phyloP scores from a whole-genome alignment of 805 yeast species.

The Lachancea thermotolerans region DNA sequence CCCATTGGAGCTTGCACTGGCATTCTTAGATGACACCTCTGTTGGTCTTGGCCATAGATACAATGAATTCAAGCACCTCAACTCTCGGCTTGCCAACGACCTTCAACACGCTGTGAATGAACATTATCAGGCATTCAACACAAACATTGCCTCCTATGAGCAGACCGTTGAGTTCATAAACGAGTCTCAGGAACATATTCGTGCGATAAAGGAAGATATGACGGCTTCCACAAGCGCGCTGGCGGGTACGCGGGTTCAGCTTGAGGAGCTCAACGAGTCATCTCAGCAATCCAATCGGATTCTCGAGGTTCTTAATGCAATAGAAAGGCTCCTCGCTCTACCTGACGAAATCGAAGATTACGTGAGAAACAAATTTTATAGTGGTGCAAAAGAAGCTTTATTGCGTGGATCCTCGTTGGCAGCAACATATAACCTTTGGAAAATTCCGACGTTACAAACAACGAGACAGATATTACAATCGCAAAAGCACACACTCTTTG shows the following conservation, averaged over 20 bases:
- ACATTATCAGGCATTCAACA: slow-evolving; percentile 78
- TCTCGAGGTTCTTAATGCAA: slow-evolving; percentile 61
- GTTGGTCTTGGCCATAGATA: slow-evolving; percentile 81
- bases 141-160: slow-evolving; percentile 78
- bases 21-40: slow-evolving; percentile 77
- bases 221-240: slow-evolving; percentile 44
- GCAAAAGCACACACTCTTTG: slow-evolving; percentile 58
- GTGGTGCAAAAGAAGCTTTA: slow-evolving; percentile 54
- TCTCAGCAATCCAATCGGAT: slow-evolving; percentile 58
- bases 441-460: slow-evolving; percentile 46
- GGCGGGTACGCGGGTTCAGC: slow-evolving; percentile 45
- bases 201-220: slow-evolving; percentile 42
- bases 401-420: slow-evolving; percentile 40
- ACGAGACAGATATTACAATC: slow-evolving; percentile 45
- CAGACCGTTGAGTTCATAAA: slow-evolving; percentile 56
- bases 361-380: slow-evolving; percentile 64
- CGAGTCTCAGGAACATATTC: slow-evolving; percentile 56
- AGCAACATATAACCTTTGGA: slow-evolving; percentile 49
- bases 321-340: slow-evolving; percentile 51
- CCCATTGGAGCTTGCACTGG: slow-evolving; percentile 79
- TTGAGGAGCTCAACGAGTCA: slow-evolving; percentile 59
- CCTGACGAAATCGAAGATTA: slow-evolving; percentile 60
- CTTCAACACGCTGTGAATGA: slow-evolving; percentile 69
- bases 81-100: slow-evolving; percentile 47
- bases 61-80: slow-evolving; percentile 58